Evolutionary conservation across 257 asterid genomes (phyloP).

Genomic region (Penstemon newberryi): DNA sequence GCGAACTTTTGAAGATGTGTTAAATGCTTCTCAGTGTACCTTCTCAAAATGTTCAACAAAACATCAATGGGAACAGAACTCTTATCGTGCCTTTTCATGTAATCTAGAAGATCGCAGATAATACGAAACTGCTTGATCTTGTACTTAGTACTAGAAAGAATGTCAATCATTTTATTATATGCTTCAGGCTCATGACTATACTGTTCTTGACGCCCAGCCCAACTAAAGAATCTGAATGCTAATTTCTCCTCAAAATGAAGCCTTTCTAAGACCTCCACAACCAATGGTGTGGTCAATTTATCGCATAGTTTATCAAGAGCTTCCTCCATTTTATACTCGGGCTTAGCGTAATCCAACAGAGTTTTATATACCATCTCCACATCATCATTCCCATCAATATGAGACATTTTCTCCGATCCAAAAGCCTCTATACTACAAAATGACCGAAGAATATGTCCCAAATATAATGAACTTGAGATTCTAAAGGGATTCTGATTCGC

Average conservation of each 20-base stretch:
- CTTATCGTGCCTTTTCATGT: constrained; percentile 73
- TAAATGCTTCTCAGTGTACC: constrained; percentile 76
- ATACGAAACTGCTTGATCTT: constrained; percentile 86
- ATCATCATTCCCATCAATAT: constrained; percentile 23
- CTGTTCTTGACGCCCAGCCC: constrained; percentile 72
- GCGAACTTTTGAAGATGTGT: constrained; percentile 86
- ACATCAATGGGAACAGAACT: constrained; percentile 66
- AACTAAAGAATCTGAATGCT: constrained; percentile 85
- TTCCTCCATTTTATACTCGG: constrained; percentile 74
- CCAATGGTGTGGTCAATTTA: constrained; percentile 67
- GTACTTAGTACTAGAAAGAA: constrained; percentile 79
- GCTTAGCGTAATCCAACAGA: constrained; percentile 58
- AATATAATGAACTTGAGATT: constrained; percentile 12
- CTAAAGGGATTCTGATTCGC: background rate
- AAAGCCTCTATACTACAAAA: constrained; percentile 43
- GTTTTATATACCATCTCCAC: constrained; percentile 57
- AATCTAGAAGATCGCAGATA: constrained; percentile 79
- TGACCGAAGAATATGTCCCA: constrained; percentile 27
- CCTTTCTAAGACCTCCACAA: constrained; percentile 62
- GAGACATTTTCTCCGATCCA: constrained; percentile 33
- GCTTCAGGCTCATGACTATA: constrained; percentile 75
- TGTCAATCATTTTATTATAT: constrained; percentile 76
- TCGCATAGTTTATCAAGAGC: constrained; percentile 62
- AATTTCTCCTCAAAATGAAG: constrained; percentile 71
- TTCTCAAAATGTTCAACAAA: constrained; percentile 57